Evolutionary conservation across 306 rosid genomes (phyloP), one percentile per base, ranked within the genome.

Genomic region (Prunus armeniaca): DNA sequence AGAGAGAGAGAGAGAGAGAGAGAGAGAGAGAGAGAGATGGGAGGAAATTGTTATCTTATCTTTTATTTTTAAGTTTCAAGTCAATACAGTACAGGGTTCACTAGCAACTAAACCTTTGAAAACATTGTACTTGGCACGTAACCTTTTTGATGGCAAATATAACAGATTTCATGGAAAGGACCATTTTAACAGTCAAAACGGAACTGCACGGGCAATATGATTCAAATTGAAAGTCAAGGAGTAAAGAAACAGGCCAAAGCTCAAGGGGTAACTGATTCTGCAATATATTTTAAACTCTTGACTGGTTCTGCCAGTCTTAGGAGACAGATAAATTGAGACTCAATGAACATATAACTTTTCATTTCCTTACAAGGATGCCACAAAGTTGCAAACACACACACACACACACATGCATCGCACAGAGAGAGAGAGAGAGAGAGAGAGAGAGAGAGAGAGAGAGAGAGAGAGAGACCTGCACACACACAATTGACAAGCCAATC

Each of bases 401-500:
- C 12, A 18, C 52, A 49, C 25, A 30, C 72, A 55, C 14, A 50
- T 41, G 18, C 68, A 75, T 76, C 3, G 76, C 15, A 69, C 24
- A 63, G 34, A 80, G 18, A 81, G 46, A 73, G 28, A 49, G 41
- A 71, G 69, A 38, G 43, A 38, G 43, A 69, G 52, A 73, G 47
- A 28, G 76, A 57, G 67, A 65, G 70, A 49, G 41, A 71, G 69
- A 38, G 43, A 38, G 43, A 69, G 52, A 73, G 47, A 28, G 76
- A 57, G 67, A 65, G 70, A 73, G 65, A 65, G 71, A 81, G 30
- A 91, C 97, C 96, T 91, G 97, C 66, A 89, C 79, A 41, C 89
- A 76, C 20, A 87, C 81, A 72, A 89, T 82, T 66, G 91, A 82
- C 65, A 93, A 75, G 83, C 92, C 88, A 76, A 91, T 32, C 96